A percentile compares a stretch with the other conserved stretches of the same genome.
phyloP scores from a whole-genome alignment of 345 rosid genomes.

The Moricandia moricandioides region DNA sequence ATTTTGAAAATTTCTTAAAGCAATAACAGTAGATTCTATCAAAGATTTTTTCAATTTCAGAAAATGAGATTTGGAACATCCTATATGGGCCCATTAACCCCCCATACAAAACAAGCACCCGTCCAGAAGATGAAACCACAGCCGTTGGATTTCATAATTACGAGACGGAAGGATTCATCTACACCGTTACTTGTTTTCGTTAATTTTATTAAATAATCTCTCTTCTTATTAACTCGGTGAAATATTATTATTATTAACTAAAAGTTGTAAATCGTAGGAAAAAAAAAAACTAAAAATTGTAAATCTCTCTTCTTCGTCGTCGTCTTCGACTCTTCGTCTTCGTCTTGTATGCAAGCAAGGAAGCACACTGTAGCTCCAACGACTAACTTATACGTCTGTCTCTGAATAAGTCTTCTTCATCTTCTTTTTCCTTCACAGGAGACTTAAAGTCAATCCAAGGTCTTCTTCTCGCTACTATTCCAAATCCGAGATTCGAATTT shows the following conservation, averaged over 20 bases:
- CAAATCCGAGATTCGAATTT: constrained; percentile 30
- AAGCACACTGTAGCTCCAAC: constrained; percentile 26
- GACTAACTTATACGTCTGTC: constrained; percentile 22
- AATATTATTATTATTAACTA: neutral
- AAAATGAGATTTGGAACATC: neutral
- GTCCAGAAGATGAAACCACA: neutral
- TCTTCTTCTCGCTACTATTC: constrained; percentile 21
- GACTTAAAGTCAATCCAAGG: neutral
- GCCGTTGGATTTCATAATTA: constrained; percentile 17
- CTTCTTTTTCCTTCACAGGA: too few species aligned
- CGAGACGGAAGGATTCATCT: neutral
- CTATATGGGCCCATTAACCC: neutral
- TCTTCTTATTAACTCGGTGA: neutral
- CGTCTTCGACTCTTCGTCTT: constrained; percentile 9
- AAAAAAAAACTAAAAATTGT: too few species aligned
- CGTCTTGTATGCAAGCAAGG: constrained; percentile 15
- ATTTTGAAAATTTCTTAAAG: too few species aligned
- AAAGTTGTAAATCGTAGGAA: constrained; percentile 9
- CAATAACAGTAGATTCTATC: too few species aligned
- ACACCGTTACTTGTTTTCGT: constrained; percentile 1
- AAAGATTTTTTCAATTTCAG: too few species aligned
- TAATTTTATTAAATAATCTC: neutral
- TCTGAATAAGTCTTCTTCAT: constrained; percentile 6
- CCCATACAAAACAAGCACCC: neutral
- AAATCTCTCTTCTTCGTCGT: constrained; percentile 22